Percentiles rank a stretch among this genome's conserved stretches.
phyloP scores from a whole-genome alignment of 179 eudicot genomes.

The Sideroxylon spinosum region DNA sequence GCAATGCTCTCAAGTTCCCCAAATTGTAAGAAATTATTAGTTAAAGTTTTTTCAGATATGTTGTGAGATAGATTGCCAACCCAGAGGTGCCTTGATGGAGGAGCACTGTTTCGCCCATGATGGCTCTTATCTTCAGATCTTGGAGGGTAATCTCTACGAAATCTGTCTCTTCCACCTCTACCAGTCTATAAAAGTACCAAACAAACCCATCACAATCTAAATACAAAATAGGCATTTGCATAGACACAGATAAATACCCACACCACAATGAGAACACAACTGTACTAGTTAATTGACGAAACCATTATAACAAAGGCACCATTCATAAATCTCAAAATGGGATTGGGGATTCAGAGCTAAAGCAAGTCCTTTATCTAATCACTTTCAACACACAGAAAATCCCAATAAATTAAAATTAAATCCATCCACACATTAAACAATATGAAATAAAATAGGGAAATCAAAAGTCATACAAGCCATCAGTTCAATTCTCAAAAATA shows the following conservation, averaged over 20 bases:
- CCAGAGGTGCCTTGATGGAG: slow-evolving; percentile 76
- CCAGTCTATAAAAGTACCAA: slow-evolving; percentile 33
- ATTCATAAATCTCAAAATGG: background rate
- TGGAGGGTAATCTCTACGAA: slow-evolving; percentile 40
- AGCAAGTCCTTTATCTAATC: background rate
- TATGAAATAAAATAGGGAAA: background rate
- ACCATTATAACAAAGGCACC: background rate
- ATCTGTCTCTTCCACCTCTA: slow-evolving; percentile 53
- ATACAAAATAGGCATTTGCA: background rate
- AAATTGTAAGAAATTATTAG: slow-evolving; percentile 40
- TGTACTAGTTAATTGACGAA: background rate
- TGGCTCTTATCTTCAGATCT: slow-evolving; percentile 43
- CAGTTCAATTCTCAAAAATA: background rate
- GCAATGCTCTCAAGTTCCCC: slow-evolving; percentile 66
- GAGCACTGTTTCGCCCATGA: slow-evolving; percentile 38
- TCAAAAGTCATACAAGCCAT: background rate
- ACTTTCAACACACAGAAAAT: background rate
- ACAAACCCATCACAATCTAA: background rate
- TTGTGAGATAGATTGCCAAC: slow-evolving; percentile 58
- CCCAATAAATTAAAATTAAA: background rate
- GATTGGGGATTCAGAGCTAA: background rate
- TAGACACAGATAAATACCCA: background rate
- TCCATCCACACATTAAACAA: background rate
- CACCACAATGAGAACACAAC: background rate
- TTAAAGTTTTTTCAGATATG: slow-evolving; percentile 34